Evolutionary conservation across 208 protist species (phyloP).

Genomic region (Leishmania major): DNA sequence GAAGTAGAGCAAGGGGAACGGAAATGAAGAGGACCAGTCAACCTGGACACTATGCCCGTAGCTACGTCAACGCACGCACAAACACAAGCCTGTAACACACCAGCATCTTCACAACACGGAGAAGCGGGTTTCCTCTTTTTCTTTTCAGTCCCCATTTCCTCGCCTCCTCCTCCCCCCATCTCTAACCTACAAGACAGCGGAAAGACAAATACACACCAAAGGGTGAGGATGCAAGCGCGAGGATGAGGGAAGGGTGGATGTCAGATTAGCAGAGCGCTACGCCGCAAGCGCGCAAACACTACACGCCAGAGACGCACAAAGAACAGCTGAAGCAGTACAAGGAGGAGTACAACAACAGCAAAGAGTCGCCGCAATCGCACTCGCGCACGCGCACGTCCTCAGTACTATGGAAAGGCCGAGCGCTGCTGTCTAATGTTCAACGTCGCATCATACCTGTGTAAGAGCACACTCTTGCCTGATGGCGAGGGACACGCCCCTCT

Average conservation of each 20-base stretch:
- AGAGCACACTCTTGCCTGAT: background rate
- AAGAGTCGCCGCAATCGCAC: background rate
- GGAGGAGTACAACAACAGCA: constrained; percentile 6
- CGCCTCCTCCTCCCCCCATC: background rate
- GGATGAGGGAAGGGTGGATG: background rate
- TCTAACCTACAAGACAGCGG: background rate
- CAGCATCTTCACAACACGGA: background rate
- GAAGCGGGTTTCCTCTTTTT: background rate
- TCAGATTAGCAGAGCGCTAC: background rate
- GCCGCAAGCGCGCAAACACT: background rate
- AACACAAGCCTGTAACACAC: background rate
- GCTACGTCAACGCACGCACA: background rate
- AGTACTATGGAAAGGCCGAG: no score
- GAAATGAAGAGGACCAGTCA: background rate
- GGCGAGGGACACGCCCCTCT: background rate
- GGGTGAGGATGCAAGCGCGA: background rate
- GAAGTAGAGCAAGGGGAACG: background rate
- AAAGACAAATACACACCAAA: background rate
- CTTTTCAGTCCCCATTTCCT: background rate
- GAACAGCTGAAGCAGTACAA: constrained; percentile 6
- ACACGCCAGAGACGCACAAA: constrained; percentile 1
- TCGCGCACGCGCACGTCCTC: background rate
- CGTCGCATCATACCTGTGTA: background rate
- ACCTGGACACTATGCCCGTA: background rate
- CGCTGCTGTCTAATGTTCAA: background rate